Evolutionary conservation across 2,329 filamentous ascomycete genomes (phyloP).

Genomic region (Paramyrothecium sp.): DNA sequence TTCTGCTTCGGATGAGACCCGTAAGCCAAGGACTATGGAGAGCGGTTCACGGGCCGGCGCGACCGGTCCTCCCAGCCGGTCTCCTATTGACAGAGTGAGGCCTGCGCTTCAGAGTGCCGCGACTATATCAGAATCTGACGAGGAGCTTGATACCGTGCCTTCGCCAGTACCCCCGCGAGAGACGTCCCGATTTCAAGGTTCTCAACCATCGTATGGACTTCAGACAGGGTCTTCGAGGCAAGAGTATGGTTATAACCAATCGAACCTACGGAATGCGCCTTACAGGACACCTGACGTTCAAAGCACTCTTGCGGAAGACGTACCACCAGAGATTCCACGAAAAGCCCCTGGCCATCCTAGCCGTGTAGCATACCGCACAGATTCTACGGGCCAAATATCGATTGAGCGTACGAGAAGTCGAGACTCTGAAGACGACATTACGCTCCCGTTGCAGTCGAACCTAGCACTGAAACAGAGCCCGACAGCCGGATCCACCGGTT

Average conservation of each 20-base stretch:
- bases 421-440: conserved; percentile 33
- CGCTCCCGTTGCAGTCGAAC: conserved; percentile 16
- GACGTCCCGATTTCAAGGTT: conserved; percentile 1
- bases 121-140: conserved; percentile 45
- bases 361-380: conserved; percentile 21
- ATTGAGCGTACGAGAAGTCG: conserved; percentile 33
- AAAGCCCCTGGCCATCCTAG: conserved; percentile 23
- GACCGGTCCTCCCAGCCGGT: conserved; percentile 21
- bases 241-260: background rate
- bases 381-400: conserved; percentile 36
- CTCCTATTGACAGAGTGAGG: conserved; percentile 28
- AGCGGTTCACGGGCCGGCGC: conserved; percentile 17
- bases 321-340: conserved; percentile 26
- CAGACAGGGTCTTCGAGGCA: background rate
- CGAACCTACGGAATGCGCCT: background rate
- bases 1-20: conserved; percentile 39
- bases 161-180: conserved; percentile 11
- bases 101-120: conserved; percentile 22
- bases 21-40: conserved; percentile 18
- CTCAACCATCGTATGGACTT: background rate
- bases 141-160: conserved; percentile 19
- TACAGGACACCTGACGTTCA: background rate
- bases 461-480: conserved; percentile 36
- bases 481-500: conserved; percentile 50
- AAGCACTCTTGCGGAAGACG: background rate